These are phyloP conservation scores for Fusarium gaditjirri DNA, from an alignment of 2,329 filamentous ascomycete species.

Conservation along the genomic window DNA sequence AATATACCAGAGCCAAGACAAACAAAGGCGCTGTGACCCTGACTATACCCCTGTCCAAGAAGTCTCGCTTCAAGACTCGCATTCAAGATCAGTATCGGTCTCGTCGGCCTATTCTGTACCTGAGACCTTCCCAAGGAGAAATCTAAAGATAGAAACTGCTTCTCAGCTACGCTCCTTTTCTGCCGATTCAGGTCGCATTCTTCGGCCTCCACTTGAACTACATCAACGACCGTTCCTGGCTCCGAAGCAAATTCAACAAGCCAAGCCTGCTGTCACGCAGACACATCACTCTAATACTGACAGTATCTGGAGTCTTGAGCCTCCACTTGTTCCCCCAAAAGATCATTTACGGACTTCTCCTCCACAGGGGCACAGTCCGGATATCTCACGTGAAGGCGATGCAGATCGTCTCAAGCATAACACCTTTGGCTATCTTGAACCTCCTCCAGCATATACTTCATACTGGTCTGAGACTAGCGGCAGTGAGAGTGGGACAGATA, in stretches of 20 bases:
- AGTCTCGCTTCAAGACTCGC: not conserved
- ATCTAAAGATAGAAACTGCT: not conserved
- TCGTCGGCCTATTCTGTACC: not conserved
- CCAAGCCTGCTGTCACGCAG: not conserved
- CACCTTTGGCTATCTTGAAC: not conserved
- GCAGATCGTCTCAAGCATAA: fast-evolving
- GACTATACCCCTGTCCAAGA: not conserved
- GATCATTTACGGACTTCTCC: not conserved
- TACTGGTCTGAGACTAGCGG: not conserved
- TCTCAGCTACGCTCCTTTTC: not conserved
- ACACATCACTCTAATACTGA: not conserved
- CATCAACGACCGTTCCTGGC: not conserved
- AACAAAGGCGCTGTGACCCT: not conserved
- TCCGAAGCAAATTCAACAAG: too few species aligned
- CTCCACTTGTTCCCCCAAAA: not conserved
- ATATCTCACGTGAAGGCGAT: not conserved
- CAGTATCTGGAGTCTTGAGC: not conserved
- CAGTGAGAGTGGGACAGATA: not conserved
- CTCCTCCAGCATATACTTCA: not conserved
- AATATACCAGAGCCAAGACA: not conserved
- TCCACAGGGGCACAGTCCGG: not conserved
- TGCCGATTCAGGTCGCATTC: not conserved
- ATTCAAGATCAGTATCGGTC: not conserved
- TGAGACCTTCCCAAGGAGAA: not conserved
- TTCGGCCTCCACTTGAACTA: not conserved